Conservation (phyloP, 2,329 filamentous ascomycete genomes). For the Ophioceras dolichostomum region DNA sequence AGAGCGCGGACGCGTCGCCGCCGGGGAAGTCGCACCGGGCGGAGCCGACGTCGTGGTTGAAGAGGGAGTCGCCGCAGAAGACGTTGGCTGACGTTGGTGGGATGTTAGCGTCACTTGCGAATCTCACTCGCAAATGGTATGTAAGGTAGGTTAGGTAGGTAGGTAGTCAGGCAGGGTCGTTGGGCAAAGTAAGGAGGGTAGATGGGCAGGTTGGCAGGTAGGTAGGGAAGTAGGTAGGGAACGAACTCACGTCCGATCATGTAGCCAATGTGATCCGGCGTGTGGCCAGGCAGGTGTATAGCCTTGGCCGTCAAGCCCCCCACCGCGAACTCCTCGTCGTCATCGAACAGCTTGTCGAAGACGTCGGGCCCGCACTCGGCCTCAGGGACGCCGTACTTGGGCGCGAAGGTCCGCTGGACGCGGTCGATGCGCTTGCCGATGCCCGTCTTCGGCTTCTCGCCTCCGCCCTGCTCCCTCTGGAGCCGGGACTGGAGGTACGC, state of each 20-base stretch:
- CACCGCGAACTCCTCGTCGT: slow-evolving; percentile 39
- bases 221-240: not conserved
- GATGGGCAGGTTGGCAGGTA: no score
- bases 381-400: slow-evolving; percentile 29
- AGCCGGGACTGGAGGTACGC: slow-evolving; percentile 41
- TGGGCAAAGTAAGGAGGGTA: no score
- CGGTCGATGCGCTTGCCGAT: slow-evolving; percentile 40
- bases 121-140: no score
- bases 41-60: slow-evolving; percentile 37
- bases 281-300: slow-evolving; percentile 47
- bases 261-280: slow-evolving; percentile 49
- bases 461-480: slow-evolving; percentile 16
- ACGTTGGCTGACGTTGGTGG: slow-evolving; percentile 22
- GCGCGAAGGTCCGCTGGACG: slow-evolving; percentile 37
- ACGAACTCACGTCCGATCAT: slow-evolving; percentile 28
- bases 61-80: slow-evolving; percentile 41
- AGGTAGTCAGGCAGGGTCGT: no score
- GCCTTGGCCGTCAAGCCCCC: slow-evolving; percentile 31
- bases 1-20: slow-evolving; percentile 31
- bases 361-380: slow-evolving; percentile 26
- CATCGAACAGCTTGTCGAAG: slow-evolving; percentile 40
- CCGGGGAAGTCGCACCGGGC: slow-evolving; percentile 44
- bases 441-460: slow-evolving; percentile 28
- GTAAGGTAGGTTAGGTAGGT: no score
- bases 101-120: not conserved